Evolutionary conservation across 306 rosid genomes (phyloP).

Genomic region (Inga leiocalycina): DNA sequence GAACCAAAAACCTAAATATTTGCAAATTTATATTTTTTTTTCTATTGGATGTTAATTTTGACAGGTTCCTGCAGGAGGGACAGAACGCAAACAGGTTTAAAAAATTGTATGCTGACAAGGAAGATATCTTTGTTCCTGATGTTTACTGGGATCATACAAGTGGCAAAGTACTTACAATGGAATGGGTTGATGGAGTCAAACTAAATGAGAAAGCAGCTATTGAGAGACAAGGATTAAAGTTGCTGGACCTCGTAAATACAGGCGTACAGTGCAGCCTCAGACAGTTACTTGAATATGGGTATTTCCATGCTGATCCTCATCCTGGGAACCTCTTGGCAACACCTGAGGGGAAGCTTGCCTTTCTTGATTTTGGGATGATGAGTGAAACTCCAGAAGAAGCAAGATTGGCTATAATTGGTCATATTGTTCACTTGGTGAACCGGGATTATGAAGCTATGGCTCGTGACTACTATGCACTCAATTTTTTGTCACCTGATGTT

Average conservation of each 20-base stretch:
- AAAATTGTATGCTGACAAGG: conserved; percentile 92
- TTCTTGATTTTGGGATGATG: conserved; percentile 98
- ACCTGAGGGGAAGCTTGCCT: conserved; percentile 94
- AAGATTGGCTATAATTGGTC: conserved; percentile 85
- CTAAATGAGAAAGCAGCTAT: conserved; percentile 88
- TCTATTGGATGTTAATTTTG: conserved; percentile 84
- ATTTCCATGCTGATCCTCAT: conserved; percentile 99
- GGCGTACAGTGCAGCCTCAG: conserved; percentile 96
- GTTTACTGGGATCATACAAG: conserved; percentile 95
- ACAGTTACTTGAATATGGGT: conserved; percentile 92
- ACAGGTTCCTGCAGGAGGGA: conserved; percentile 97
- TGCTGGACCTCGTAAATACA: conserved; percentile 78
- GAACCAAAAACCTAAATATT: background rate
- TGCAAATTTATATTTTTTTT: conserved; percentile 36
- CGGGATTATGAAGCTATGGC: conserved; percentile 99
- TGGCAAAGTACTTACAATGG: conserved; percentile 83
- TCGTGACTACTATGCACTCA: conserved; percentile 84
- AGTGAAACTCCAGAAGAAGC: conserved; percentile 98
- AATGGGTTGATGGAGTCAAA: conserved; percentile 96
- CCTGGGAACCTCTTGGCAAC: conserved; percentile 99
- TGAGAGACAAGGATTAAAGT: conserved; percentile 86
- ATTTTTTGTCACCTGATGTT: conserved; percentile 79
- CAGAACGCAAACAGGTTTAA: conserved; percentile 86
- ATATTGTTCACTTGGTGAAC: conserved; percentile 97
- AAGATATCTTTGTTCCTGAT: conserved; percentile 83